A percentile compares a stretch with the other conserved stretches of the same genome.
phyloP scores from a whole-genome alignment of 1,284 basidiomycete genomes.

The Cryptococcus sp. region DNA sequence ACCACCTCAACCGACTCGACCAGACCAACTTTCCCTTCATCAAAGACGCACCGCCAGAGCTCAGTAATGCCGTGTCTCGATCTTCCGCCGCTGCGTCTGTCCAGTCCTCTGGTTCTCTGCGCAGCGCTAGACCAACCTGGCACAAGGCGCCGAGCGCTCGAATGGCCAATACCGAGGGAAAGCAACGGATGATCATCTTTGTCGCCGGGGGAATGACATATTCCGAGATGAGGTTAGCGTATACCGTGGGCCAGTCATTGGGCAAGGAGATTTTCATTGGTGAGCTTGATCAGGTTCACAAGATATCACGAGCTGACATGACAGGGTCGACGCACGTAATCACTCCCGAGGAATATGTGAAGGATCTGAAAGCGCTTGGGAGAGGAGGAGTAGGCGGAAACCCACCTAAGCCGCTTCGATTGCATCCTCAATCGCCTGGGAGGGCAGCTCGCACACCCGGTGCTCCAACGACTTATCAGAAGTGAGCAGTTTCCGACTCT shows the following conservation, averaged over 20 bases:
- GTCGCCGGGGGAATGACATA: constrained; percentile 95
- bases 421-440: constrained; percentile 41
- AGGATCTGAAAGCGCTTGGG: constrained; percentile 77
- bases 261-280: constrained; percentile 90
- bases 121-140: constrained; percentile 74
- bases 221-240: constrained; percentile 86
- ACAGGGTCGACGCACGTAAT: constrained; percentile 82
- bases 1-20: constrained; percentile 73
- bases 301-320: constrained; percentile 4
- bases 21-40: constrained; percentile 79
- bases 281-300: no score
- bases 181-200: constrained; percentile 84
- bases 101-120: constrained; percentile 59
- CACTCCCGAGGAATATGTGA: constrained; percentile 78
- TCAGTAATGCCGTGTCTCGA: constrained; percentile 5
- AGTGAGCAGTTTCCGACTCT: constrained; percentile 31
- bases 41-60: constrained; percentile 68
- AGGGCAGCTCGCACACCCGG: constrained; percentile 57
- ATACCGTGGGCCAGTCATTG: constrained; percentile 65
- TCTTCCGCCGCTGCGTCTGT: constrained; percentile 6
- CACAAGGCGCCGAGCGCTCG: constrained; percentile 53
- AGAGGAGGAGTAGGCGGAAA: constrained; percentile 63
- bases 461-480: constrained; percentile 64
- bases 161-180: constrained; percentile 48
- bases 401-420: constrained; percentile 63